These are phyloP conservation scores for Nissolia schottii DNA, from an alignment of 306 rosid genomes.

Conservation along the genomic window DNA sequence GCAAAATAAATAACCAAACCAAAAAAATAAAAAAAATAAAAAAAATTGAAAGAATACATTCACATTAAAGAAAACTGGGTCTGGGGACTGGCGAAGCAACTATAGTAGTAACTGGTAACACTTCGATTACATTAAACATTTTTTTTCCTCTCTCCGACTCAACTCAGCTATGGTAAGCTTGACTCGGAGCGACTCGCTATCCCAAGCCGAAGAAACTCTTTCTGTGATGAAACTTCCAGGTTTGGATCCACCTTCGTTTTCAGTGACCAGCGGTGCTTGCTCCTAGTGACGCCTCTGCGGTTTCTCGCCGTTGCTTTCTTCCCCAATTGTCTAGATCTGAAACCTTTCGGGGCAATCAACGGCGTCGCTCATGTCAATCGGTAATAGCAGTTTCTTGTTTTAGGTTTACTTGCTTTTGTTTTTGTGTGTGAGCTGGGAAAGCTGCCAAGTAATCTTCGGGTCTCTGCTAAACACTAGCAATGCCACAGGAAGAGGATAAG, in stretches of 20 bases:
- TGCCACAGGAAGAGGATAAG: background rate
- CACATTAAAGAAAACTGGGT: slow-evolving; percentile 2
- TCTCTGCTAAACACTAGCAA: background rate
- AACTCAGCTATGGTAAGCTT: slow-evolving; percentile 39
- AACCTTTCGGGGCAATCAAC: slow-evolving; percentile 27
- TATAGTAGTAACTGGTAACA: background rate
- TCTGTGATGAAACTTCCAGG: background rate
- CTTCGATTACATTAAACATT: slow-evolving; percentile 9
- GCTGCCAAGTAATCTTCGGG: background rate
- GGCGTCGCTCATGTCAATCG: slow-evolving; percentile 54
- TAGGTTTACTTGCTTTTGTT: background rate
- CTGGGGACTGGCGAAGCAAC: background rate
- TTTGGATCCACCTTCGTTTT: slow-evolving; percentile 35
- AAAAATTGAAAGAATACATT: background rate
- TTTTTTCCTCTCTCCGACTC: slow-evolving; percentile 25
- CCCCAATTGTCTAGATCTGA: slow-evolving; percentile 53
- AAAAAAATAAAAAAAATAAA: background rate
- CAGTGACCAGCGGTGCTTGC: slow-evolving; percentile 9
- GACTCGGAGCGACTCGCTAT: slow-evolving; percentile 24
- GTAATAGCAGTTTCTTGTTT: slow-evolving; percentile 22
- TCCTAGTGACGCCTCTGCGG: slow-evolving; percentile 30
- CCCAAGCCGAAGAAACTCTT: slow-evolving; percentile 19
- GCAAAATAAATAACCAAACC: background rate
- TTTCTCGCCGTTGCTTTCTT: slow-evolving; percentile 40
- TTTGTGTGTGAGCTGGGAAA: slow-evolving; percentile 6